These are phyloP conservation scores for Phytophthora rubi DNA, from an alignment of 352 stramenopile genomes.

Conservation along the genomic window DNA sequence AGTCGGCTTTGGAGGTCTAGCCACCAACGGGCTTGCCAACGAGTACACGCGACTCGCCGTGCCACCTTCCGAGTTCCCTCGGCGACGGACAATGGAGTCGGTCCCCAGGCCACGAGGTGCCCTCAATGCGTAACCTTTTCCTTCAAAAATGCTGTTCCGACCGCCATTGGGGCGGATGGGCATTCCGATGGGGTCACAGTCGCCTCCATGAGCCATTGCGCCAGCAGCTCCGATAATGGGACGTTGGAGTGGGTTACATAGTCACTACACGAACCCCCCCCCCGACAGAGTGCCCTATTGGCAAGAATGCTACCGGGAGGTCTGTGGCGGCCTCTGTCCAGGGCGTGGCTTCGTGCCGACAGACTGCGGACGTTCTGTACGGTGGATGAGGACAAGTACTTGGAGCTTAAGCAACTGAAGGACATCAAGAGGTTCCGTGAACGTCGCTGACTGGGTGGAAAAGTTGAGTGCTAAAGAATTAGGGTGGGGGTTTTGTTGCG, in stretches of 20 bases:
- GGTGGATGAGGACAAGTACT: constrained; percentile 69
- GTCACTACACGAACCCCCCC: not conserved
- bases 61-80: constrained; percentile 30
- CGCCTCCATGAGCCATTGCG: not conserved
- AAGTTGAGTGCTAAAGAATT: constrained; percentile 2
- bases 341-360: constrained; percentile 4
- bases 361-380: constrained; percentile 32
- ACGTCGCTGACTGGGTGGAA: not conserved
- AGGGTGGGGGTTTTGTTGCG: not conserved
- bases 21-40: constrained; percentile 12
- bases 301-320: constrained; percentile 10
- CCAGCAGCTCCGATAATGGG: not conserved
- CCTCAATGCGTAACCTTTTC: constrained; percentile 13
- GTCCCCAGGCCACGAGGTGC: not conserved
- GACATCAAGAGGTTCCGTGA: constrained; percentile 77
- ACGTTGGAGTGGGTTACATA: constrained; percentile 30
- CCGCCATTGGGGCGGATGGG: constrained; percentile 1
- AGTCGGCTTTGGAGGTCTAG: constrained; percentile 9
- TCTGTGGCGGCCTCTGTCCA: constrained; percentile 21
- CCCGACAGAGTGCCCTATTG: not conserved
- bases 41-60: constrained; percentile 25
- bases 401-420: constrained; percentile 78
- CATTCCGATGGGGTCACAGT: constrained; percentile 18
- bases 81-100: constrained; percentile 8
- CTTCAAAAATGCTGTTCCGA: constrained; percentile 11